A percentile compares a stretch with the other conserved stretches of the same genome.
Evolutionary conservation across 768 basidiomycete genomes (phyloP).

Genomic region (Lactarius tabidus): DNA sequence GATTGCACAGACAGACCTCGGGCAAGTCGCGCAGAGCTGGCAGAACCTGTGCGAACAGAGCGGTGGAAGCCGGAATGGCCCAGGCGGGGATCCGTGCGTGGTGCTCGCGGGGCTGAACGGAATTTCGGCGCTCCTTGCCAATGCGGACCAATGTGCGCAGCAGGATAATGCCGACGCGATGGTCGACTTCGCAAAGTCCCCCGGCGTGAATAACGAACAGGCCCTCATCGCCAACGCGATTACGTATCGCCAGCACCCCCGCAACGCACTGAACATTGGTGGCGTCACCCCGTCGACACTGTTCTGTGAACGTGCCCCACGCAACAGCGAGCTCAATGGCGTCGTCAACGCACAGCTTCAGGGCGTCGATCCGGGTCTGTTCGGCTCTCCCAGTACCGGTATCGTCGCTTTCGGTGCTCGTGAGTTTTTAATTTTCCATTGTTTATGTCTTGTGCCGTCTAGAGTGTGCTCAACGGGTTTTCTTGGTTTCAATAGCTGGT

Average conservation of each 20-base stretch:
- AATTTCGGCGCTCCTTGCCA: conserved; percentile 42
- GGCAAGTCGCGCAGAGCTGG: conserved; percentile 40
- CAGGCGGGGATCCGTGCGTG: conserved; percentile 38
- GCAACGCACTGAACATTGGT: conserved; percentile 41
- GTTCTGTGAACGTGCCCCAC: conserved; percentile 54
- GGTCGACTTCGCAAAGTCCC: conserved; percentile 46
- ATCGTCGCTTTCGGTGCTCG: conserved; percentile 45
- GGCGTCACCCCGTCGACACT: conserved; percentile 45
- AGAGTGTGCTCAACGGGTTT: not conserved
- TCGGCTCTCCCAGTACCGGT: conserved; percentile 47
- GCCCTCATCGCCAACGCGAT: conserved; percentile 42
- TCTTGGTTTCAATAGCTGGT: conserved; percentile 2
- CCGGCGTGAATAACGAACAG: conserved; percentile 38
- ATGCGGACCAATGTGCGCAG: conserved; percentile 46
- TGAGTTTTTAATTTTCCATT: conserved; percentile 32
- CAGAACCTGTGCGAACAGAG: conserved; percentile 42
- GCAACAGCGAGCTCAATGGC: conserved; percentile 46
- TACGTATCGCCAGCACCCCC: conserved; percentile 41
- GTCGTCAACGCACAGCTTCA: conserved; percentile 53
- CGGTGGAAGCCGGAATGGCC: conserved; percentile 37
- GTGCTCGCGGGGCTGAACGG: conserved; percentile 39
- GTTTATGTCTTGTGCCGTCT: not conserved
- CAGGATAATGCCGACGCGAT: conserved; percentile 48
- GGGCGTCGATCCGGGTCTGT: conserved; percentile 50
- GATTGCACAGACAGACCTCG: conserved; percentile 38